phyloP scores from a whole-genome alignment of 1,139 yeast species.

The Diutina ranongensis region DNA sequence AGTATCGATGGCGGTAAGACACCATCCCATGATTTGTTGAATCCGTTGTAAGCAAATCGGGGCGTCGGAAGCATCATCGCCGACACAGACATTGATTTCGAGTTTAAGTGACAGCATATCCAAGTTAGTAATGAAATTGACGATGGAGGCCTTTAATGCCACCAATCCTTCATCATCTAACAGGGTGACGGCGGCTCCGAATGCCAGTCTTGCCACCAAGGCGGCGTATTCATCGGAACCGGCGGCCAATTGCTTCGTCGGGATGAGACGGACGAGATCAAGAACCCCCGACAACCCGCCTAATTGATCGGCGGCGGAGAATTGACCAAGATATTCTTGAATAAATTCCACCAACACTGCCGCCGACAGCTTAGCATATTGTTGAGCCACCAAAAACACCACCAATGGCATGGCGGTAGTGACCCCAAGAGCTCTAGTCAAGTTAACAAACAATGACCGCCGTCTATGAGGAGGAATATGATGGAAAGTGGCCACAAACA shows the following conservation, averaged over 20 bases:
- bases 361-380: conserved; percentile 14
- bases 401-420: conserved; percentile 58
- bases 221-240: conserved; percentile 24
- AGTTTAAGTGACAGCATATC: conserved; percentile 30
- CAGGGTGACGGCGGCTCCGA: conserved; percentile 49
- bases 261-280: conserved; percentile 41
- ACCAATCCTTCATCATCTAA: conserved; percentile 38
- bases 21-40: conserved; percentile 28
- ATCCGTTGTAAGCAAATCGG: conserved; percentile 27
- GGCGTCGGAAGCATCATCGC: conserved; percentile 23
- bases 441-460: conserved; percentile 67
- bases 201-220: conserved; percentile 45
- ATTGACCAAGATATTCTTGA: conserved; percentile 53
- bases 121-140: conserved; percentile 41
- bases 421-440: conserved; percentile 69
- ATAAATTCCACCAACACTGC: conserved; percentile 55
- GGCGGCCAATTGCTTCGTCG: conserved; percentile 26
- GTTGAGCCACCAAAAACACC: conserved; percentile 70
- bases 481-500: conserved; percentile 86
- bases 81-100: conserved; percentile 48
- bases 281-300: conserved; percentile 45
- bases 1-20: conserved; percentile 25
- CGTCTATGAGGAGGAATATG: conserved; percentile 97
- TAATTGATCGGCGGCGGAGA: conserved; percentile 60
- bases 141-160: conserved; percentile 37